These are phyloP conservation scores for Macrolepiota dolichaula DNA, from an alignment of 768 basidiomycete genomes.

Conservation along the genomic window DNA sequence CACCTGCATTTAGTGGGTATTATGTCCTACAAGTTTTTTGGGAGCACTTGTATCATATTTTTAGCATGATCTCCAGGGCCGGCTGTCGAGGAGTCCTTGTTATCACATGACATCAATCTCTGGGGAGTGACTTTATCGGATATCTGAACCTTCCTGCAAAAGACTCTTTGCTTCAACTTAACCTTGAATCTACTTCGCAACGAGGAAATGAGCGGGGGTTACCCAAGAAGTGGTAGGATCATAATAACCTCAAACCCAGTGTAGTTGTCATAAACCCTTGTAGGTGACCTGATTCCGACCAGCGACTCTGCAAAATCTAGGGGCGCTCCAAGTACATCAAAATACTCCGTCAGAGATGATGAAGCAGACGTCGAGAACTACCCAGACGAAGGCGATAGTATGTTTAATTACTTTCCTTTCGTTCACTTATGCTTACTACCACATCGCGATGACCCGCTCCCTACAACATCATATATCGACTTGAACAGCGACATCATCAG, in stretches of 20 bases:
- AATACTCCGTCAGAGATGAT: background rate
- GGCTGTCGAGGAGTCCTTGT: too few relatives aligned
- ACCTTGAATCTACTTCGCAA: background rate
- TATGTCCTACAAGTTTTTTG: too few relatives aligned
- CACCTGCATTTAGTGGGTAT: too few relatives aligned
- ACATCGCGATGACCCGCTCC: background rate
- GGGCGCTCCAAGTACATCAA: background rate
- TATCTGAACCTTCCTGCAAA: background rate
- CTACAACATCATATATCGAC: background rate
- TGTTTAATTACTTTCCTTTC: background rate
- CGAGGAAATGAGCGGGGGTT: background rate
- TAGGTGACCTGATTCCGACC: background rate
- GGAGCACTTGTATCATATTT: too few relatives aligned
- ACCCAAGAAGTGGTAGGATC: background rate
- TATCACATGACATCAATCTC: background rate
- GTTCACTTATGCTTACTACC: background rate
- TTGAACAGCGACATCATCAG: background rate
- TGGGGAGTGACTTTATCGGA: background rate
- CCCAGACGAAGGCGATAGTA: background rate
- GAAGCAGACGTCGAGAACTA: background rate
- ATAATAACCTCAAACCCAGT: background rate
- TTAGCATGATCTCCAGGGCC: too few relatives aligned
- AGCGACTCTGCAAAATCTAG: background rate
- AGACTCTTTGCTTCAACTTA: too few relatives aligned
- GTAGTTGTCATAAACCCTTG: background rate